These are phyloP conservation scores for Capronia americana DNA, from an alignment of 2,329 filamentous ascomycete species.

Conservation along the genomic window DNA sequence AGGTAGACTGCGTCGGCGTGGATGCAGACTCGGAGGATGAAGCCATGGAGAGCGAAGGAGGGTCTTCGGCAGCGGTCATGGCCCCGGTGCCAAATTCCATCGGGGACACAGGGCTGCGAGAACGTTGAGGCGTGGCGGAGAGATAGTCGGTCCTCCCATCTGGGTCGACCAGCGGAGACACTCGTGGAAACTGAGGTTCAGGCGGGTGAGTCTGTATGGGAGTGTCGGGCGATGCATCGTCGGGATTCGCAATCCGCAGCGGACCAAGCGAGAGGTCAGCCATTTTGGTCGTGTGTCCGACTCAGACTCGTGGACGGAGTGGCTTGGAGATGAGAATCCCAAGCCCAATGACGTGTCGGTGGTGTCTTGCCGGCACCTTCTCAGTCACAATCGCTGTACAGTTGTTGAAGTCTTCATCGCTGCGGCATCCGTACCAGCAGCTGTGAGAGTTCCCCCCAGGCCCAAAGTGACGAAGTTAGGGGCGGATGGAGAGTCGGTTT, in stretches of 20 bases:
- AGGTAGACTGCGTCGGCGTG: constrained; percentile 18
- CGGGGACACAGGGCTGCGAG: constrained; percentile 38
- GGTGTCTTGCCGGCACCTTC: constrained; percentile 20
- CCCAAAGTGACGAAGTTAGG: constrained; percentile 9
- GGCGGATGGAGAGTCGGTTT: constrained; percentile 23
- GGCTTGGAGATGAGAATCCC: constrained; percentile 27
- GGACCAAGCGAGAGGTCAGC: constrained; percentile 79
- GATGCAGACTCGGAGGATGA: constrained; percentile 24
- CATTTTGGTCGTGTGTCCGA: constrained; percentile 26
- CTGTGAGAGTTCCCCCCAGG: constrained; percentile 3
- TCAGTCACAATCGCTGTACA: constrained; percentile 20
- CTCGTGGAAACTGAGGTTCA: constrained; percentile 26
- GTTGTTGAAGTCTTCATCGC: constrained; percentile 26
- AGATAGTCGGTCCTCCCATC: constrained; percentile 33
- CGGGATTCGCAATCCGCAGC: constrained; percentile 94
- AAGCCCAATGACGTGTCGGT: constrained; percentile 28
- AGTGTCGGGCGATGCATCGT: constrained; percentile 64
- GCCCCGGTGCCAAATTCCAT: constrained; percentile 20
- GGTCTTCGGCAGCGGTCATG: constrained; percentile 21
- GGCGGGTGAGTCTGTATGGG: constrained; percentile 39
- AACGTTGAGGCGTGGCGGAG: constrained; percentile 24
- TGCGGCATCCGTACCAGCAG: constrained; percentile 23
- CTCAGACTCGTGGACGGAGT: constrained; percentile 33
- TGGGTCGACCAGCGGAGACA: constrained; percentile 35
- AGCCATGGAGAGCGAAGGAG: constrained; percentile 23